Percentiles rank a stretch among this genome's conserved stretches.
phyloP scores from a whole-genome alignment of 495 filamentous ascomycete genomes.

The Aspergillus sclerotiicarbonarius region DNA sequence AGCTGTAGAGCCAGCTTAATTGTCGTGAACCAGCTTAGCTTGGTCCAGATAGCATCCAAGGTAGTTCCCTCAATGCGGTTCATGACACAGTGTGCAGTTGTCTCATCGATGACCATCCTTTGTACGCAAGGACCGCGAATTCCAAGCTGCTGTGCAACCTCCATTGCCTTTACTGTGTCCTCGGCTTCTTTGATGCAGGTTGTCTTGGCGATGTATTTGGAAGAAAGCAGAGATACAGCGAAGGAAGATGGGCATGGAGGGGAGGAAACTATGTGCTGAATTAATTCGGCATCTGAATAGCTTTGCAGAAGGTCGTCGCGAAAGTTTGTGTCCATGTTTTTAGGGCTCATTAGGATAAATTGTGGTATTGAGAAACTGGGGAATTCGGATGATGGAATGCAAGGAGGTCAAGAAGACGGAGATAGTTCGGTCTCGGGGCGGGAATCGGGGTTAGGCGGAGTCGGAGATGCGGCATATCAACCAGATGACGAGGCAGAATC shows the following conservation, averaged over 20 bases:
- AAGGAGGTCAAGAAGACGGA: too few relatives aligned
- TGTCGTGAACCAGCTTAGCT: constrained; percentile 10
- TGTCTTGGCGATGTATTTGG: background rate
- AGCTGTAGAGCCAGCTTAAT: constrained; percentile 15
- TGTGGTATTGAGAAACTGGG: too few relatives aligned
- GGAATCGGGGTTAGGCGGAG: too few relatives aligned
- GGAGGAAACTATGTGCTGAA: background rate
- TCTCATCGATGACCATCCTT: background rate
- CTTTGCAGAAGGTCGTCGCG: constrained; percentile 3
- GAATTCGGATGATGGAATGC: too few relatives aligned
- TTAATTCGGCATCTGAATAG: constrained; percentile 8
- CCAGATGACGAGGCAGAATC: too few relatives aligned
- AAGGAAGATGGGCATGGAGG: background rate
- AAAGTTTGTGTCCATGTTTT: background rate
- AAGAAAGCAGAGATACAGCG: background rate
- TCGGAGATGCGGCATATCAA: too few relatives aligned
- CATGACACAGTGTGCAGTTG: constrained; percentile 1
- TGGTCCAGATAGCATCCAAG: constrained; percentile 9
- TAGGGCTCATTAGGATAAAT: too few relatives aligned
- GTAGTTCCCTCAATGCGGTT: constrained; percentile 9
- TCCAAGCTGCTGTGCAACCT: background rate
- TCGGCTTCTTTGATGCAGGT: background rate
- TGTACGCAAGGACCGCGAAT: background rate
- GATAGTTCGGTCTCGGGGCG: too few relatives aligned
- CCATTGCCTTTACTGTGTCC: background rate